Evolutionary conservation across 2,329 filamentous ascomycete species (phyloP).

Genomic region (Hymenoscyphus linearis): DNA sequence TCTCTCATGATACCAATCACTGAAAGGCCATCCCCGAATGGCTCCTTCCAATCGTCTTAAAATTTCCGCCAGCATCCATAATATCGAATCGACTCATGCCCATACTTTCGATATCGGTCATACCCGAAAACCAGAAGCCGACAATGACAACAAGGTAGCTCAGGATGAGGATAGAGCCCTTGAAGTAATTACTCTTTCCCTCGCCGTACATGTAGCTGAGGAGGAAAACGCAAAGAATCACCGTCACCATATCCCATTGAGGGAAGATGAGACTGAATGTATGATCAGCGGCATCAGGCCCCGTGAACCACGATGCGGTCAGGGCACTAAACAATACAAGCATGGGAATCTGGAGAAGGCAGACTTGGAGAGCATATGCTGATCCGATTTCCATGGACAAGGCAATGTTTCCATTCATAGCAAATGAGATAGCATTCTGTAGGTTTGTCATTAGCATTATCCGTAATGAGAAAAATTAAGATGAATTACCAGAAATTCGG

Average conservation of each 20-base stretch:
- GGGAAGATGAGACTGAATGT: slow-evolving; percentile 90
- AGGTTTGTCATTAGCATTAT: background rate
- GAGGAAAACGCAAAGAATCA: slow-evolving; percentile 92
- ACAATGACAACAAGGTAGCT: slow-evolving; percentile 89
- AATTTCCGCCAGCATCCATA: slow-evolving; percentile 28
- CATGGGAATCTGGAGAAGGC: slow-evolving; percentile 87
- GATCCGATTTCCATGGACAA: slow-evolving; percentile 99
- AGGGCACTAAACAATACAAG: slow-evolving; percentile 86
- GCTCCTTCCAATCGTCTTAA: slow-evolving; percentile 31
- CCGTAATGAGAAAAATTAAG: background rate
- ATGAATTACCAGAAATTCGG: slow-evolving; percentile 78
- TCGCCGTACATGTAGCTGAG: slow-evolving; percentile 97
- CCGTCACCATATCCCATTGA: slow-evolving; percentile 98
- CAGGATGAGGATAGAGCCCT: slow-evolving; percentile 88
- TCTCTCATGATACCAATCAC: slow-evolving; percentile 14
- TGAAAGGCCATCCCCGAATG: slow-evolving; percentile 30
- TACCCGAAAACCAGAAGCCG: slow-evolving; percentile 82
- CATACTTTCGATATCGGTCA: slow-evolving; percentile 31
- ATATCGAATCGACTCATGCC: slow-evolving; percentile 32
- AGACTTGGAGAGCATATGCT: slow-evolving; percentile 93
- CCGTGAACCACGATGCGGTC: slow-evolving; percentile 54
- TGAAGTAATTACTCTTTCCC: slow-evolving; percentile 99
- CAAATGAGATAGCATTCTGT: slow-evolving; percentile 92
- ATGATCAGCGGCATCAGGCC: slow-evolving; percentile 49
- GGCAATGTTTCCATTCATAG: slow-evolving; percentile 99